Evolutionary conservation across 2,329 filamentous ascomycete genomes (phyloP), one percentile per base, ranked within the genome.

Genomic region (Cordyceps militaris): DNA sequence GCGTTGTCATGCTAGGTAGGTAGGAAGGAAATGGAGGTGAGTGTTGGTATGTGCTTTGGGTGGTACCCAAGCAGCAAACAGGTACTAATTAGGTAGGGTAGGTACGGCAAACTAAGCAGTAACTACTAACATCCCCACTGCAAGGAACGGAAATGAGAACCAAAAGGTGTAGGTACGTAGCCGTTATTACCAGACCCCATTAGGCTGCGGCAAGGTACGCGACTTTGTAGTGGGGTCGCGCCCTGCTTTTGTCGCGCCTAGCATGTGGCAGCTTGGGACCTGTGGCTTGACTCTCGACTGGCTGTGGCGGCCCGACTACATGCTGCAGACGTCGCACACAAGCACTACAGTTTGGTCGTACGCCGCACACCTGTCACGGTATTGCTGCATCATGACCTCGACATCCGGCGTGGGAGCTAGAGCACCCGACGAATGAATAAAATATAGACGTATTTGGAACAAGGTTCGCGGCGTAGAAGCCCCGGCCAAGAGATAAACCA

Each of bases 161-260:
- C n/a, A 21, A 40, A 11, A 26, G 19, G 47, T 26, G 10, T 34
- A 44, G 51, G n/a, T n/a, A n/a, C 51, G 24, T 23, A 4, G n/a
- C n/a, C 26, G 23, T 40, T 34, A 16, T 14, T 40, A 9, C 42
- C 36, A 40, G 19, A 50, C 24, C 16, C 36, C 30, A n/a, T 42
- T 53, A 52, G 56, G 49, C 48, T 58, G 56, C 54, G 42, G 56
- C 47, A 52, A 58, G 56, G 56, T 58, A 58, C 56, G 49, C 56
- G 56, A 58, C 56, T 44, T 21, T 42, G 48, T 32, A 26, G 56
- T 58, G 56, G 56, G 56, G 52, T 16, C 9, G 19, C 44, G 48
- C 55, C 40, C 40, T 58, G 48, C 36, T 36, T 8, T 36, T 14
- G 11, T 57, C 46, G 36, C 36, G 46, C 54, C 23, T 19, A 23